These are phyloP conservation scores for Durusdinium trenchii DNA, from an alignment of 73 alveolate species.

Conservation along the genomic window DNA sequence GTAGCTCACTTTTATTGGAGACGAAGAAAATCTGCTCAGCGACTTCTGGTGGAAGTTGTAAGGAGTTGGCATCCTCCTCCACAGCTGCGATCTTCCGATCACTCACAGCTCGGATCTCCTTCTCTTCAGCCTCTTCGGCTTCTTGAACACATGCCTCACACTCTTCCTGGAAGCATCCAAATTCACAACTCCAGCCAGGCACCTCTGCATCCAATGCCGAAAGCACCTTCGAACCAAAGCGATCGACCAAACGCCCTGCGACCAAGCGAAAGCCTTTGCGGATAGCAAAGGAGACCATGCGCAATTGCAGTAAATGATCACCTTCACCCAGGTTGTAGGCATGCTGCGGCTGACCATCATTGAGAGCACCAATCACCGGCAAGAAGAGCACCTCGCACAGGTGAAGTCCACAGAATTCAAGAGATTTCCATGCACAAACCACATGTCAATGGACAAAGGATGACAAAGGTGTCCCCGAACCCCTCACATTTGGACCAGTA, in stretches of 20 bases:
- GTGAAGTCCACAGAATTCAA: neutral
- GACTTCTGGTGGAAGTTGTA: slow-evolving; percentile 68
- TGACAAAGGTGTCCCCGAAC: neutral
- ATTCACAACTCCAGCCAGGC: slow-evolving; percentile 17
- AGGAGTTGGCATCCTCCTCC: slow-evolving; percentile 47
- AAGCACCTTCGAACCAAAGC: neutral
- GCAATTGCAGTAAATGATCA: slow-evolving; percentile 31
- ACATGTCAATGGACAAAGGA: neutral
- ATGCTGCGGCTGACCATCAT: slow-evolving; percentile 66
- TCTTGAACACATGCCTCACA: slow-evolving; percentile 57
- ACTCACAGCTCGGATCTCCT: slow-evolving; percentile 75
- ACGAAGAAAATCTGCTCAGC: slow-evolving; percentile 39
- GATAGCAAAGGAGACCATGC: slow-evolving; percentile 48
- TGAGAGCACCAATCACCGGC: slow-evolving; percentile 47
- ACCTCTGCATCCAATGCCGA: neutral
- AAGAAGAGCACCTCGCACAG: slow-evolving; percentile 21
- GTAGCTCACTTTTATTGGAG: slow-evolving; percentile 16
- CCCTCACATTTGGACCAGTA: too few relatives aligned
- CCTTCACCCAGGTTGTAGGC: slow-evolving; percentile 58
- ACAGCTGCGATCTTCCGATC: slow-evolving; percentile 82
- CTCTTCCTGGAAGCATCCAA: neutral
- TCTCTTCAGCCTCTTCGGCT: slow-evolving; percentile 87
- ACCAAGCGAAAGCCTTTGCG: slow-evolving; percentile 38
- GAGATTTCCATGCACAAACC: neutral
- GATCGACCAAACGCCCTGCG: slow-evolving; percentile 72